Evolutionary conservation across 345 rosid genomes (phyloP).

Genomic region (Brassica incana): DNA sequence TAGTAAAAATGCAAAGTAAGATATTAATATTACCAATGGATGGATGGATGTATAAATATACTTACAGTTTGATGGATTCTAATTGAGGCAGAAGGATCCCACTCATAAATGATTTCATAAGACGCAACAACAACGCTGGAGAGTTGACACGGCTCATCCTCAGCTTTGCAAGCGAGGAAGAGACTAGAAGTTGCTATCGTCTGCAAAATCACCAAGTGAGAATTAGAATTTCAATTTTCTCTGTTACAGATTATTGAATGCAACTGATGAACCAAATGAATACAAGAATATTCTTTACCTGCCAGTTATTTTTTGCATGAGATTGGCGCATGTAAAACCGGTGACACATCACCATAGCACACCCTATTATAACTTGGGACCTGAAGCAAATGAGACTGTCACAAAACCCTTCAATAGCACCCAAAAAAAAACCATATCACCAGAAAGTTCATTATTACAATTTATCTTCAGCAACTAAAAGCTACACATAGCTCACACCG

Average conservation of each 20-base stretch:
- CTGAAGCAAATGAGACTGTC: conserved; percentile 42
- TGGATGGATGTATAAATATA: neutral
- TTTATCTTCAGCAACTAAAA: conserved; percentile 10
- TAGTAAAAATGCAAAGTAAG: too few relatives aligned
- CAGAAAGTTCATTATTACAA: neutral
- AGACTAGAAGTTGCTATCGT: conserved; percentile 55
- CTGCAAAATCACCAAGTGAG: conserved; percentile 40
- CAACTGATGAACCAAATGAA: conserved; percentile 7
- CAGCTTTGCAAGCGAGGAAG: conserved; percentile 61
- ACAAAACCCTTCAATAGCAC: conserved; percentile 18
- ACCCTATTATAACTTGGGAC: conserved; percentile 58
- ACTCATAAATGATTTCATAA: conserved; percentile 51
- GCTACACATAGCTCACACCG: conserved; percentile 17
- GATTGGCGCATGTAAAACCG: conserved; percentile 68
- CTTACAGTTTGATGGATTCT: conserved; percentile 59
- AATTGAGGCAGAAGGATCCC: conserved; percentile 58
- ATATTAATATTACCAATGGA: neutral
- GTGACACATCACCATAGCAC: conserved; percentile 68
- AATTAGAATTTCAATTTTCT: neutral
- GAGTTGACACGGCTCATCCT: conserved; percentile 56
- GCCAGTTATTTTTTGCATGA: conserved; percentile 60
- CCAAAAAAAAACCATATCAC: conserved; percentile 21
- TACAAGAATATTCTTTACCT: conserved; percentile 38
- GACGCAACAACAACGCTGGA: conserved; percentile 47
- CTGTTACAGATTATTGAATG: neutral